Evolutionary conservation across 2,329 filamentous ascomycete genomes (phyloP), one percentile per base, ranked within the genome.

Genomic region (Colletotrichum karsti): DNA sequence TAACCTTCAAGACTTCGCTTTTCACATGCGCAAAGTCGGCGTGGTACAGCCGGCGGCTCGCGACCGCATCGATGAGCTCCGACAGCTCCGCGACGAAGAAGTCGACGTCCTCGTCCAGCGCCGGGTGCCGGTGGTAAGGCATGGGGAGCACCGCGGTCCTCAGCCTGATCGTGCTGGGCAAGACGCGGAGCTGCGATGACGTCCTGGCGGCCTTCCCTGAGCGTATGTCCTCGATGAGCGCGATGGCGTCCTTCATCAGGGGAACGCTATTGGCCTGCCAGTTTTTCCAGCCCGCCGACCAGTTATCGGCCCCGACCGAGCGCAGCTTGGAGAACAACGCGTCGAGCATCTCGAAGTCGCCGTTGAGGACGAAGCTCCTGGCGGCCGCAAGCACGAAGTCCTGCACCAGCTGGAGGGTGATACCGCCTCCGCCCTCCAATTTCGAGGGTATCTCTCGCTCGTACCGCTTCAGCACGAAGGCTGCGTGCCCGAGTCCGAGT

Each of bases 221-320:
- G 7, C 71, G 63, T 6, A 71, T 50, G 2, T 24, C 22, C 4
- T 74, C 63, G 4, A 76, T 61, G 18, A 7, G 55, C 0, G 18
- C 12, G 12, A 74, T 70, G 7, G 76, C 70, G 6, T 48, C n/a
- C 12, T 65, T 48, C 1, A 77, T 24, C 1, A 74, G 13, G 2
- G 75, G 74, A 0, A 74, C 33, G 5, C 65, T 73, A 44, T 77
- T 74, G 1, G 53, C 28, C n/a, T 24, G 50, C 71, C 69, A 75
- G 22, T 39, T 51, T 3, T 48, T 18, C 55, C 55, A 48, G 12
- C 26, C 26, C 41, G n/a, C n/a, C n/a, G n/a, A n/a, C n/a, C n/a
- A n/a, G n/a, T n/a, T 48, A 10, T 7, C n/a, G 44, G 39, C 3
- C 28, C 13, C n/a, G n/a, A n/a, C 65, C 71, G n/a, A 70, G 13